These are phyloP conservation scores for Yamadazyma triangularis DNA, from an alignment of 1,139 yeast species.

Conservation along the genomic window DNA sequence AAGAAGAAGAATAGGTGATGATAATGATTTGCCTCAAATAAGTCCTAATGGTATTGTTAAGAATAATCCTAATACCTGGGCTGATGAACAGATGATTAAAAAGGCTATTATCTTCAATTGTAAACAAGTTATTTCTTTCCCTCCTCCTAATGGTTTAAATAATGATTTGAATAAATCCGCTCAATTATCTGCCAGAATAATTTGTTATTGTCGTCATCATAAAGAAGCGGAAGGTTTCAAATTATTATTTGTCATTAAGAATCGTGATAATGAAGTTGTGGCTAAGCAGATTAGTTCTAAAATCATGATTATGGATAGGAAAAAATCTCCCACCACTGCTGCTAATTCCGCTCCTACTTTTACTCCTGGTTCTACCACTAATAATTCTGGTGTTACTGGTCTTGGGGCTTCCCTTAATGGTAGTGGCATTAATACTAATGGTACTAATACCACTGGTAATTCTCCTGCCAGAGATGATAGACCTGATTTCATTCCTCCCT, in stretches of 20 bases:
- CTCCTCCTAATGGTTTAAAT: constrained; percentile 50
- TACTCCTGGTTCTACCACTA: constrained; percentile 8
- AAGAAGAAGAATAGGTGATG: constrained; percentile 64
- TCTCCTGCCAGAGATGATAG: not conserved
- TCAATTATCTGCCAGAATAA: constrained; percentile 80
- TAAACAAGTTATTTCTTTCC: constrained; percentile 77
- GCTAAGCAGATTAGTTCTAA: constrained; percentile 71
- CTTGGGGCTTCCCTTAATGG: too few relatives aligned
- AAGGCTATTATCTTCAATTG: constrained; percentile 88
- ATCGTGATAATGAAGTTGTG: constrained; percentile 54
- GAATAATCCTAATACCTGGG: constrained; percentile 55
- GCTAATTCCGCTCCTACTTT: constrained; percentile 11
- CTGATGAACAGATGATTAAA: constrained; percentile 70
- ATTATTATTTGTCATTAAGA: constrained; percentile 64
- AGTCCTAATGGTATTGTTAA: constrained; percentile 25
- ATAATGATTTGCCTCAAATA: constrained; percentile 8
- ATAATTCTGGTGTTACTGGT: too few relatives aligned
- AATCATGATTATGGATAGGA: constrained; percentile 90
- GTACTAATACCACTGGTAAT: constrained; percentile 14
- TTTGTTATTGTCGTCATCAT: constrained; percentile 95
- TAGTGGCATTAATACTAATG: too few relatives aligned
- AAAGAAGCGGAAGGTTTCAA: constrained; percentile 77
- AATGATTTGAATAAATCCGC: constrained; percentile 41
- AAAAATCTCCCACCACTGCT: constrained; percentile 53
- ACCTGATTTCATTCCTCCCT: constrained; percentile 23